phyloP scores from a whole-genome alignment of 306 rosid species.

The Acmispon strigosus region DNA sequence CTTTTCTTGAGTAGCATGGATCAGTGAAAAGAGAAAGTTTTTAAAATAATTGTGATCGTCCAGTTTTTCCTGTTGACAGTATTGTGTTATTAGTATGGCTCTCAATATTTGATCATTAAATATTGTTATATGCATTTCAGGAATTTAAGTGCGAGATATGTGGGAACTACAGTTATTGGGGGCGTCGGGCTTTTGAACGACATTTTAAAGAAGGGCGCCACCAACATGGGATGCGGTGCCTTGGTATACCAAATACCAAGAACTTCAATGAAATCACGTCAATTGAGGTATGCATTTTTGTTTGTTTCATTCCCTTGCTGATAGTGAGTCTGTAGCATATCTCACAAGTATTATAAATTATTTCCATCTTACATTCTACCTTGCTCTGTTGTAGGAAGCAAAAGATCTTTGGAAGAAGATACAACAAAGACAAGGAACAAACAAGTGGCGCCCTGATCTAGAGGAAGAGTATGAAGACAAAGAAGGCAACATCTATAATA shows the following conservation, averaged over 20 bases:
- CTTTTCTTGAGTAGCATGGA: background rate
- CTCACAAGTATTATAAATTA: background rate
- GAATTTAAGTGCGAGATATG: constrained; percentile 98
- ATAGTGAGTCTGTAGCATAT: background rate
- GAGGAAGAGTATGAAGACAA: constrained; percentile 99
- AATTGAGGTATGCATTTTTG: constrained; percentile 59
- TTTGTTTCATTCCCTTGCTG: background rate
- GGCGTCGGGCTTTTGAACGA: constrained; percentile 95
- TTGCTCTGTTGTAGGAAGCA: constrained; percentile 68
- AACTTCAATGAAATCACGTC: constrained; percentile 96
- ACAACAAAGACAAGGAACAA: constrained; percentile 83
- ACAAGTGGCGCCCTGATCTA: constrained; percentile 97
- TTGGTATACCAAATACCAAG: constrained; percentile 96
- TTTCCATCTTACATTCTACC: constrained; percentile 8
- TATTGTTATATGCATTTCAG: constrained; percentile 40
- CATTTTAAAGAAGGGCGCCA: constrained; percentile 99
- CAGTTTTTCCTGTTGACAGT: background rate
- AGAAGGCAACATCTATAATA: constrained; percentile 96
- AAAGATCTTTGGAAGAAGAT: constrained; percentile 92
- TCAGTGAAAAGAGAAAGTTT: background rate
- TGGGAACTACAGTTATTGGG: constrained; percentile 99
- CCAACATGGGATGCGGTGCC: constrained; percentile 99
- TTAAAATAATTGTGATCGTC: constrained; percentile 1
- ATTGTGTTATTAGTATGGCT: background rate
- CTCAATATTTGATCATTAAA: constrained; percentile 7